Base-by-base conservation (phyloP, 441 rosid species). In the Croton setiger region DNA sequence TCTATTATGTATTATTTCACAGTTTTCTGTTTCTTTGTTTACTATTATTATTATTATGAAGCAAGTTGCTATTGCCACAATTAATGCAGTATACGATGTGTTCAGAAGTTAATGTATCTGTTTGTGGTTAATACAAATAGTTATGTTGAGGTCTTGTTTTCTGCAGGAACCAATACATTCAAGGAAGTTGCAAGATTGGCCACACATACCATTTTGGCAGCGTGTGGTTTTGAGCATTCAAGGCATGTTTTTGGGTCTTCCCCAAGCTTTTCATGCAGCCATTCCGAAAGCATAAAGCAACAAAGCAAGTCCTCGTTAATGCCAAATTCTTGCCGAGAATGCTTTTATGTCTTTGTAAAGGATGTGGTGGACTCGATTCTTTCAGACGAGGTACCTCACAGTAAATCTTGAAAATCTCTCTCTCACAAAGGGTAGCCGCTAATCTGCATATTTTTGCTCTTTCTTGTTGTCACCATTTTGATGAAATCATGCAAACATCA, bases 161-260 rank as follows among this genome's bases (percentile, higher is more conserved):
- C 15, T 73, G 81, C 79, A 85, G 87, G 78, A 67, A 73, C 67
- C 5, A 60, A 78, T 64, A 52, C 57, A 17, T 87, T 83, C 68
- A 87, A 85, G 76, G 83, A 74, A 73, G 78, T 83, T 4, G 86
- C 87, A 0, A 77, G 85, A 68, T 67, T 66, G n/a, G 81, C 85
- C n/a, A 85, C 84, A 2, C 88, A 83, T 63, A 72, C 86, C 55
- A 73, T 79, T 51, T 66, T 82, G 80, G 88, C 81, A 2, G 84
- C 79, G 0, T 85, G 83, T 66, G 84, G 85, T 37, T 73, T 82
- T 31, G 79, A 70, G 75, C 83, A 68, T 27, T 69, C 83, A 10
- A 76, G 77, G 73, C 63, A 80, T 13, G 37, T 59, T 5, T 11
- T 55, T 35, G 73, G 33, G 8, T 21, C 70, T 11, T 49, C 73